These are phyloP conservation scores for Abelmoschus esculentus DNA, from an alignment of 345 rosid genomes.

Conservation along the genomic window DNA sequence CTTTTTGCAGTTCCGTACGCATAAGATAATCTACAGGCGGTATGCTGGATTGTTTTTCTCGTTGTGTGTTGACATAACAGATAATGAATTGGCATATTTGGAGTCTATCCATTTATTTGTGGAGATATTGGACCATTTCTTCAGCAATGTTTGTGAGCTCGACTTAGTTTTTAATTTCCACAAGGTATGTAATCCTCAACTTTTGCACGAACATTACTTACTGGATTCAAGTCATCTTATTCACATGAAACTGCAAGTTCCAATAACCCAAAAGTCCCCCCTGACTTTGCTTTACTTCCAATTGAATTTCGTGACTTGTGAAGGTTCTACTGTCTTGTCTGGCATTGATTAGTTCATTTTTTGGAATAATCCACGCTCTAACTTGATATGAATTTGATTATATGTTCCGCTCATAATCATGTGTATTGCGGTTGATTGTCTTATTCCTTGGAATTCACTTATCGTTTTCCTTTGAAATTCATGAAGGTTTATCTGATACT, in stretches of 20 bases:
- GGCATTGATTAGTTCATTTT: no score
- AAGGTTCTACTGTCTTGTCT: no score
- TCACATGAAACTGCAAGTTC: neutral
- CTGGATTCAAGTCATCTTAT: neutral
- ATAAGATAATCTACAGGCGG: constrained; percentile 92
- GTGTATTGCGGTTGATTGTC: neutral
- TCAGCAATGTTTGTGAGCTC: constrained; percentile 97
- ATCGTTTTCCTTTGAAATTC: neutral
- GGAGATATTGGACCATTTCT: constrained; percentile 96
- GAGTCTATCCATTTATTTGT: constrained; percentile 95
- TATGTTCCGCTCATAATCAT: neutral
- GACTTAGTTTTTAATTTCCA: constrained; percentile 94
- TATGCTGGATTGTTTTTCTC: constrained; percentile 96
- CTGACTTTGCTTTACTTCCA: neutral
- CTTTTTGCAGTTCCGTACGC: constrained; percentile 69
- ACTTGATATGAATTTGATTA: neutral
- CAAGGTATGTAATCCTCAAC: constrained; percentile 48
- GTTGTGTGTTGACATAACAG: constrained; percentile 85
- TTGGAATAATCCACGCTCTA: neutral
- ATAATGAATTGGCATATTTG: constrained; percentile 86
- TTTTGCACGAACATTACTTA: neutral
- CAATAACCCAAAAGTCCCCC: neutral
- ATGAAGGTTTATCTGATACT: constrained; percentile 86
- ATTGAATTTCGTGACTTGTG: neutral
- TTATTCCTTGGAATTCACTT: neutral